phyloP scores from a whole-genome alignment of 1,284 basidiomycete genomes.

The Ceratobasidium sp. region DNA sequence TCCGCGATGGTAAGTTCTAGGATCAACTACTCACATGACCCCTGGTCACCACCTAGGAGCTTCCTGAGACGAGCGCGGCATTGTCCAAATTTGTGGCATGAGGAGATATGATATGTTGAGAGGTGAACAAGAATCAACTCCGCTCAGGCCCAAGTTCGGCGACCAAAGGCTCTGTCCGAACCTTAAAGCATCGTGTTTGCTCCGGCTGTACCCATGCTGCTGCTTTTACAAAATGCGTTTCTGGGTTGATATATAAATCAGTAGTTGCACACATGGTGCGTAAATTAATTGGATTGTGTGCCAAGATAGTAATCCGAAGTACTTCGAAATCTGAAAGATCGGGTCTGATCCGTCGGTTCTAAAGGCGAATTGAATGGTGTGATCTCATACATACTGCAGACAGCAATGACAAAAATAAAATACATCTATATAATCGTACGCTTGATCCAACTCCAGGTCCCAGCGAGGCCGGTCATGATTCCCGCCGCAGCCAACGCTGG shows the following conservation, averaged over 20 bases:
- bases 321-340: neutral
- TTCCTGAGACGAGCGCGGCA: constrained; percentile 15
- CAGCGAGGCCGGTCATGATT: constrained; percentile 87
- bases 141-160: constrained; percentile 27
- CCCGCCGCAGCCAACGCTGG: constrained; percentile 89
- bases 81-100: constrained; percentile 11
- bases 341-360: neutral
- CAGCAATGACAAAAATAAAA: constrained; percentile 54
- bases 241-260: neutral
- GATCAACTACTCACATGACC: constrained; percentile 36
- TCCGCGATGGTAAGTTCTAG: constrained; percentile 18
- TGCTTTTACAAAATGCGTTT: neutral
- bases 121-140: constrained; percentile 24
- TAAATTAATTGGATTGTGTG: neutral
- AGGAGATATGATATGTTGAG: constrained; percentile 9
- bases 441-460: constrained; percentile 92
- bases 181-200: constrained; percentile 18
- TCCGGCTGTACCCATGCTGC: neutral
- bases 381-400: constrained; percentile 42
- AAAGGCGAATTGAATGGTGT: constrained; percentile 19
- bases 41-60: constrained; percentile 32
- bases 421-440: constrained; percentile 56
- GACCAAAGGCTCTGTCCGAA: constrained; percentile 1
- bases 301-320: neutral
- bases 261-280: constrained; percentile 8